Conservation (phyloP, 768 basidiomycete species). For the Daedalea quercina region DNA sequence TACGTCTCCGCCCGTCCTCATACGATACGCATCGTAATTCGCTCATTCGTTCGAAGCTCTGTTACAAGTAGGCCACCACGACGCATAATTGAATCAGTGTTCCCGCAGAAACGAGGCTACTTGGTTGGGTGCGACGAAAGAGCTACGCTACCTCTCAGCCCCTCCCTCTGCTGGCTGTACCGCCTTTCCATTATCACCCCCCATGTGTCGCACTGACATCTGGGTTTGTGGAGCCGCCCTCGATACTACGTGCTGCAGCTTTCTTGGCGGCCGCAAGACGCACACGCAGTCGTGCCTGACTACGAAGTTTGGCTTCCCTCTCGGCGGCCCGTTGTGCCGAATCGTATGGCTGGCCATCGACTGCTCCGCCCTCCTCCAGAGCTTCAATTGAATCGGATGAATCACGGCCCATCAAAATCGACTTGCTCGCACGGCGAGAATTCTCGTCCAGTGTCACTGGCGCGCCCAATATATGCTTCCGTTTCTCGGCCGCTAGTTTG, state of each 20-base stretch:
- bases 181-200: conserved; percentile 3
- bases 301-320: conserved; percentile 40
- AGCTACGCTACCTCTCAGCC: conserved; percentile 4
- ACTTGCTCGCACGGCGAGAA: neutral
- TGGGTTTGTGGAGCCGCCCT: conserved; percentile 1
- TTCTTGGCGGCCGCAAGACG: conserved; percentile 41
- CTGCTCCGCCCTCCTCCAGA: conserved; percentile 4
- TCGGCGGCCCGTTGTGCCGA: conserved; percentile 10
- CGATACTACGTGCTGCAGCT: conserved; percentile 1
- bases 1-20: too few relatives aligned
- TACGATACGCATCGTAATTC: neutral
- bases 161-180: conserved; percentile 4
- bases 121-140: neutral
- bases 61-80: neutral
- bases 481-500: conserved; percentile 39
- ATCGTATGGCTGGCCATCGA: neutral
- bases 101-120: neutral
- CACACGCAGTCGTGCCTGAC: conserved; percentile 40
- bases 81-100: neutral
- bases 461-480: conserved; percentile 7
- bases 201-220: conserved; percentile 5
- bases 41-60: neutral
- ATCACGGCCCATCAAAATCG: neutral
- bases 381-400: conserved; percentile 1
- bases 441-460: neutral